Evolutionary conservation across 2,329 filamentous ascomycete genomes (phyloP).

Genomic region (Fusarium nygamai): DNA sequence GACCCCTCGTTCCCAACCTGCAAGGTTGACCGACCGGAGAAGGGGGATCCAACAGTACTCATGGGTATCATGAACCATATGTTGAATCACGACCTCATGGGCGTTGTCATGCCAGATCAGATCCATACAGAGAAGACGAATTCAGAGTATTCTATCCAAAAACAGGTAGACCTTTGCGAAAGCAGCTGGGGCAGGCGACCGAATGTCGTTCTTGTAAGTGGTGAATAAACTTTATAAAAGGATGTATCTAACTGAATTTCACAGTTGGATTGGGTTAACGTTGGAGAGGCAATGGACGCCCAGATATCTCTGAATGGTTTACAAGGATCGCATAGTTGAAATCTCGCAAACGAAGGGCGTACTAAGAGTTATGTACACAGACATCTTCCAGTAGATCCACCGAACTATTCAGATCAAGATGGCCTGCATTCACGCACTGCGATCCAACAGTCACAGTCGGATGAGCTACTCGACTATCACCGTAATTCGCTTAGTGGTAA

Average conservation of each 20-base stretch:
- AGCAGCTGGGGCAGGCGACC: conserved; percentile 34
- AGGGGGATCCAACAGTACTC: conserved; percentile 36
- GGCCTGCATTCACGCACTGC: neutral
- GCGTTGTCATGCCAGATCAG: conserved; percentile 47
- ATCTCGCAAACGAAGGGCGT: neutral
- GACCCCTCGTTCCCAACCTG: conserved; percentile 71
- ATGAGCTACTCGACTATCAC: neutral
- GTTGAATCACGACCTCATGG: conserved; percentile 44
- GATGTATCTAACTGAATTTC: conserved; percentile 5
- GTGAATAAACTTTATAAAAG: neutral
- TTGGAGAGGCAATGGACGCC: conserved; percentile 52
- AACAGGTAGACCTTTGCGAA: conserved; percentile 41
- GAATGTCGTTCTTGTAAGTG: conserved; percentile 45
- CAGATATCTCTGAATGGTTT: conserved; percentile 53
- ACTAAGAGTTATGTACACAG: neutral
- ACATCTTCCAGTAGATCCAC: neutral
- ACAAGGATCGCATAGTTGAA: conserved; percentile 8
- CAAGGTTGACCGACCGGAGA: conserved; percentile 68
- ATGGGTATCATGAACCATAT: conserved; percentile 45
- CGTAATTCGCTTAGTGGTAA: conserved; percentile 34
- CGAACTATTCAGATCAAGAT: neutral
- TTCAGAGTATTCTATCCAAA: conserved; percentile 44
- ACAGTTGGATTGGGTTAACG: conserved; percentile 56
- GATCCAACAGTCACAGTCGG: neutral
- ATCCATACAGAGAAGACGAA: conserved; percentile 47